Percentiles rank a stretch among this genome's conserved stretches.
phyloP scores from a whole-genome alignment of 768 basidiomycete species.

The Cyathus striatus region DNA sequence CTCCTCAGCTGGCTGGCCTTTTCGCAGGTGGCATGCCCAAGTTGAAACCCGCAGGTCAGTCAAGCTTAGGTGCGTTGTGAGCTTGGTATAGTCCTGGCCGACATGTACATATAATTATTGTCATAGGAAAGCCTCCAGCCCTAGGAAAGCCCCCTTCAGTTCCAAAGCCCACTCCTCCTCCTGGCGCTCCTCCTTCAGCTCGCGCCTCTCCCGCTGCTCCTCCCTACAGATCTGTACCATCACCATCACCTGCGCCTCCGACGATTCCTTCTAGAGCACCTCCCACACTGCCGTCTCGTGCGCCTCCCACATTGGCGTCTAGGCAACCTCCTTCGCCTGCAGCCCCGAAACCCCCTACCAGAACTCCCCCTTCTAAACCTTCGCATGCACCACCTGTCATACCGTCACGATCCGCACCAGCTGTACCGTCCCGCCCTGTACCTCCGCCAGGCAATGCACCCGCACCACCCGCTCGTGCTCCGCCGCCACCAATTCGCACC shows the following conservation, averaged over 20 bases:
- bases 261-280: slow-evolving; percentile 24
- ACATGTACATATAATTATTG: slow-evolving; percentile 7
- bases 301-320: slow-evolving; percentile 16
- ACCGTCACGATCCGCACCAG: slow-evolving; percentile 23
- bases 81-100: background rate
- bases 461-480: slow-evolving; percentile 35
- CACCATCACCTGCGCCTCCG: slow-evolving; percentile 20
- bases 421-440: slow-evolving; percentile 19
- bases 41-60: slow-evolving; percentile 73
- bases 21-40: slow-evolving; percentile 94
- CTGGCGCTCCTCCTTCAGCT: slow-evolving; percentile 19
- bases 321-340: slow-evolving; percentile 13
- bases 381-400: slow-evolving; percentile 26
- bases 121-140: slow-evolving; percentile 52
- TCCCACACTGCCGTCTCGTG: slow-evolving; percentile 15
- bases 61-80: slow-evolving; percentile 41
- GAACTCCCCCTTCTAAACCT: slow-evolving; percentile 20
- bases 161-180: slow-evolving; percentile 41
- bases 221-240: slow-evolving; percentile 5
- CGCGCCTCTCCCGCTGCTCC: slow-evolving; percentile 24
- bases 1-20: slow-evolving; percentile 78
- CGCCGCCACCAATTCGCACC: slow-evolving; percentile 28
- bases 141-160: slow-evolving; percentile 65
- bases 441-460: slow-evolving; percentile 26
- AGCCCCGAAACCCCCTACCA: slow-evolving; percentile 27